phyloP scores from a whole-genome alignment of 2,329 filamentous ascomycete genomes.

The Pestalotiopsis sp. region DNA sequence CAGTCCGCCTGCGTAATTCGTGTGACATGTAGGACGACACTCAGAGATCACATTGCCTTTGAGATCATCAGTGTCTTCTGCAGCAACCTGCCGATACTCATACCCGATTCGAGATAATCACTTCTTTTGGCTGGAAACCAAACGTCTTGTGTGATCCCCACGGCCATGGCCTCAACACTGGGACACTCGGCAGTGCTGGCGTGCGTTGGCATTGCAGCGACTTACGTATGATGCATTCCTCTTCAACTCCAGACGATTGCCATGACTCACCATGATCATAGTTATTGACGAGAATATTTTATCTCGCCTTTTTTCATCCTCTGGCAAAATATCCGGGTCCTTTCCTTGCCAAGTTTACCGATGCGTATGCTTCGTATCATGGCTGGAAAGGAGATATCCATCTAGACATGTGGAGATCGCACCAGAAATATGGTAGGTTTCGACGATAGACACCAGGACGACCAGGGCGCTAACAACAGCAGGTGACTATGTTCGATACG shows the following conservation, averaged over 20 bases:
- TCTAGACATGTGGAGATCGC: conserved; percentile 50
- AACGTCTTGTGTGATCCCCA: background rate
- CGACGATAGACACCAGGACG: conserved; percentile 18
- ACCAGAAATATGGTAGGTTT: conserved; percentile 45
- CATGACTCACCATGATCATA: background rate
- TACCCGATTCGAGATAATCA: background rate
- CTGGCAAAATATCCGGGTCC: conserved; percentile 13
- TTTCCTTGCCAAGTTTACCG: conserved; percentile 46
- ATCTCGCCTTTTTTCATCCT: conserved; percentile 12
- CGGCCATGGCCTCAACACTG: conserved; percentile 1
- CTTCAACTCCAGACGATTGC: background rate
- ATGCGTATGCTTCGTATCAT: conserved; percentile 47
- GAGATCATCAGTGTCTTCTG: background rate
- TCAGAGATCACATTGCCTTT: background rate
- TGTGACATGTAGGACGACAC: background rate
- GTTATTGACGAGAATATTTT: background rate
- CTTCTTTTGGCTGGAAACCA: background rate
- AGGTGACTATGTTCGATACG: conserved; percentile 16
- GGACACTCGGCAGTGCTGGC: background rate
- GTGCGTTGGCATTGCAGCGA: background rate
- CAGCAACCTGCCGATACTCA: background rate
- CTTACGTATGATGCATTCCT: background rate
- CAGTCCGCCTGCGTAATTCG: background rate
- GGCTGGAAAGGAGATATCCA: conserved; percentile 55
- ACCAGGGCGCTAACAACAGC: background rate